A percentile compares a stretch with the other conserved stretches of the same genome.
phyloP scores from a whole-genome alignment of 2,329 filamentous ascomycete species.

The Coleophoma cylindrospora region DNA sequence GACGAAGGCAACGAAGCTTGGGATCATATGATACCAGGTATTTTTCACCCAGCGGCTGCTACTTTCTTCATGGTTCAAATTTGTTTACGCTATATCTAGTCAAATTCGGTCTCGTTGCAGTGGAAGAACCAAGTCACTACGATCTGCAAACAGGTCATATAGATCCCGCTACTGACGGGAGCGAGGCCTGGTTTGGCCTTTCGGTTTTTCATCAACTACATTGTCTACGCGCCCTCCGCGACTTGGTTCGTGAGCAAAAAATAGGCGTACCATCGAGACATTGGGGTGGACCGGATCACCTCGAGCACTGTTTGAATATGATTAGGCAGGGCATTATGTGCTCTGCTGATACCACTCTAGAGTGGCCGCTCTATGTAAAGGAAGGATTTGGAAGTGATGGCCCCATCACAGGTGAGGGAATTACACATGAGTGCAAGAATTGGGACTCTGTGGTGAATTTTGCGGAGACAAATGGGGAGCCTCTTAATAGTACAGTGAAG shows the following conservation, averaged over 20 bases:
- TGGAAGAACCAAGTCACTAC: neutral
- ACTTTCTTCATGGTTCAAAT: neutral
- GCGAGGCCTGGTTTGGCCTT: neutral
- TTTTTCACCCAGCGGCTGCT: neutral
- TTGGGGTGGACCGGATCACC: neutral
- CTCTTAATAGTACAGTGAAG: neutral
- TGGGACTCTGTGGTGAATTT: neutral
- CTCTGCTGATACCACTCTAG: constrained; percentile 3
- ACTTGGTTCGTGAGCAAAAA: neutral
- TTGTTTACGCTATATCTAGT: neutral
- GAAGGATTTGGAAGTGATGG: neutral
- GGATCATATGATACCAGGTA: neutral
- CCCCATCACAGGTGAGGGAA: neutral
- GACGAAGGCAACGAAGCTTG: neutral
- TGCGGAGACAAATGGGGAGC: neutral
- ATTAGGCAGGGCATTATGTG: constrained; percentile 5
- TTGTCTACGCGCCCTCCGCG: neutral
- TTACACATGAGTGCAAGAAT: neutral
- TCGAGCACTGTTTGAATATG: constrained; percentile 2
- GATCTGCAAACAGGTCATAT: neutral
- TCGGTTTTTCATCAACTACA: neutral
- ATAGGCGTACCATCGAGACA: neutral
- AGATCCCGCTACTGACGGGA: neutral
- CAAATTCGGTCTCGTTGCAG: neutral
- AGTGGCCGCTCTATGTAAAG: constrained; percentile 27